Evolutionary conservation across 768 basidiomycete species (phyloP), one percentile per base, ranked within the genome.

Genomic region (Psilocybe tampanensis): DNA sequence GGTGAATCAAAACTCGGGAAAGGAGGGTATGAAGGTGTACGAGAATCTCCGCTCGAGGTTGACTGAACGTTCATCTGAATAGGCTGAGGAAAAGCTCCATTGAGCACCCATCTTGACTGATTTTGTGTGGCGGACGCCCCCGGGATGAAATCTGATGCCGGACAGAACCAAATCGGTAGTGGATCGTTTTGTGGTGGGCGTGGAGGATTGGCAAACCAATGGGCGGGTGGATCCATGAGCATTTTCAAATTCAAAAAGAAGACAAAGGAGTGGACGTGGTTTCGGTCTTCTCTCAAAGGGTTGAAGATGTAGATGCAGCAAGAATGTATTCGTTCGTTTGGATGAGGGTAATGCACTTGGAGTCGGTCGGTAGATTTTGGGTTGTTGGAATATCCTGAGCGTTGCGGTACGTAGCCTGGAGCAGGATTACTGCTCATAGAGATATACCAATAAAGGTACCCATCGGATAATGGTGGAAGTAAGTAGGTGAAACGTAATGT

Each of bases 361-460:
- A 70, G 44, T n/a, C 63, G 54, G 36, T 57, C 48, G 13, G 50
- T 56, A 26, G 44, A 44, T 48, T 51, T 39, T 23, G 50, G 41
- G 41, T 29, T 51, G n/a, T 47, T 50, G 19, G 52, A 22, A 29
- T 65, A 33, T 17, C 53, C 47, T 39, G 53, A 45, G 6, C 62
- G 54, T n/a, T 55, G 58, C 18, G 77, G 77, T 1, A 74, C 66
- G 45, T 73, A 75, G 12, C 76, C 77, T 6, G 81, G 77, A 17
- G 77, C 68, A 3, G 81, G 79, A 56, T 82, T 82, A 60, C 76
- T 79, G 66, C 80, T 81, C 72, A 81, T 76, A 48, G 79, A 80
- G 41, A 82, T 80, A 54, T 82, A 81, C 78, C 79, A 82, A 60
- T 81, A 84, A 63, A 73, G 71, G 60, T 77, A 81, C 6, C 74